Percentiles rank a stretch among this genome's conserved stretches.
Evolutionary conservation across 2,329 filamentous ascomycete species (phyloP).

Genomic region (Sphaceloma murrayae): DNA sequence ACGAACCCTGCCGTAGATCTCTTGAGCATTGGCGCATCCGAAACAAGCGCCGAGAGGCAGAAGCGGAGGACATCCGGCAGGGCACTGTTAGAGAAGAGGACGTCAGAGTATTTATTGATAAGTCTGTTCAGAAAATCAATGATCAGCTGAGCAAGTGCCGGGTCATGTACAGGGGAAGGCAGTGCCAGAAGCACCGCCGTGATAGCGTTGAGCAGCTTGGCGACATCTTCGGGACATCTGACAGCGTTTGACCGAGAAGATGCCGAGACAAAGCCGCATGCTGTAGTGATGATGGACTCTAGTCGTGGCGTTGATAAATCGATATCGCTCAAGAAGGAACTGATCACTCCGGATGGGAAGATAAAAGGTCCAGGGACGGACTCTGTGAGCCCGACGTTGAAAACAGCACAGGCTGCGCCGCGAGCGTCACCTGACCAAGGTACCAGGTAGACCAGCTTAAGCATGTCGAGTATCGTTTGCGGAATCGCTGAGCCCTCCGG

Average conservation of each 20-base stretch:
- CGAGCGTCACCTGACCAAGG: conserved; percentile 55
- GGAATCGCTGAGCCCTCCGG: conserved; percentile 43
- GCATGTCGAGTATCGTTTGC: conserved; percentile 42
- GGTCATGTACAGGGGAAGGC: conserved; percentile 54
- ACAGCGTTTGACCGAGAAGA: conserved; percentile 32
- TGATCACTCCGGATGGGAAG: conserved; percentile 56
- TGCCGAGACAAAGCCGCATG: conserved; percentile 53
- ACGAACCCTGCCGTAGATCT: conserved; percentile 65
- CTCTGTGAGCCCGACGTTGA: conserved; percentile 68
- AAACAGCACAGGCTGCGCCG: conserved; percentile 60
- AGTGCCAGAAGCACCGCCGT: conserved; percentile 53
- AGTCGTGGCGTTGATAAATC: conserved; percentile 55
- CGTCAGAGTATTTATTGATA: conserved; percentile 50
- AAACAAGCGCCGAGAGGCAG: conserved; percentile 58
- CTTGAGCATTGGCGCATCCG: conserved; percentile 66
- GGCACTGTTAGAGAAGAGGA: conserved; percentile 50
- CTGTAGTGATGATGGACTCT: conserved; percentile 60
- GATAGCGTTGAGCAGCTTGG: conserved; percentile 51
- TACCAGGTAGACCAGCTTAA: conserved; percentile 46
- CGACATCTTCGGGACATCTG: conserved; percentile 42
- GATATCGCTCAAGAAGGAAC: conserved; percentile 47
- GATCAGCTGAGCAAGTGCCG: conserved; percentile 61
- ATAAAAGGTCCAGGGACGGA: conserved; percentile 66
- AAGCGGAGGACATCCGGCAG: conserved; percentile 63
- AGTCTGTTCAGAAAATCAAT: conserved; percentile 63